Conservation (phyloP, 495 filamentous ascomycete genomes). For the Gamarada debralockiae region DNA sequence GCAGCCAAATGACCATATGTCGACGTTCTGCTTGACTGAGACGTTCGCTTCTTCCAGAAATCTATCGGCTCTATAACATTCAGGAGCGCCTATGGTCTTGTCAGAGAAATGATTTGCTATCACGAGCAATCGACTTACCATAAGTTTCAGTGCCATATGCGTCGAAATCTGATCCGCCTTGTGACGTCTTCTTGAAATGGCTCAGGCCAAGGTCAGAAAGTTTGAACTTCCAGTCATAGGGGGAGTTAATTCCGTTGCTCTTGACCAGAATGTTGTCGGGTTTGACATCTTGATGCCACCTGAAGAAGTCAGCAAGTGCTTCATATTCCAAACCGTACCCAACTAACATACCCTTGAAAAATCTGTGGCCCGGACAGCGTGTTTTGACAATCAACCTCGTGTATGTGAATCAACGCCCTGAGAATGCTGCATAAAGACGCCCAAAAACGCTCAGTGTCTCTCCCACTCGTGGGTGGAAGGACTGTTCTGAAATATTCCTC, state of each 20-base stretch:
- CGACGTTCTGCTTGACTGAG: conserved; percentile 18
- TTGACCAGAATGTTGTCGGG: conserved; percentile 37
- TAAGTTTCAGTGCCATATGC: conserved; percentile 29
- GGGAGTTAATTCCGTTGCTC: conserved; percentile 14
- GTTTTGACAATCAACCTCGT: neutral
- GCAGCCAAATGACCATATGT: conserved; percentile 42
- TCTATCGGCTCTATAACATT: conserved; percentile 28
- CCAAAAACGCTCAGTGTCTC: conserved; percentile 40
- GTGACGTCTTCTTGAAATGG: conserved; percentile 23
- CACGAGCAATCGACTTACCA: conserved; percentile 18
- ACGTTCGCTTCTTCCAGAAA: conserved; percentile 3
- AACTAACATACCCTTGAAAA: too few species aligned
- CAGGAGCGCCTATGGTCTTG: conserved; percentile 26
- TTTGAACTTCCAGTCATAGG: conserved; percentile 32
- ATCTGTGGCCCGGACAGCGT: too few species aligned
- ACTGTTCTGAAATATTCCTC: conserved; percentile 33
- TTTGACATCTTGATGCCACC: conserved; percentile 38
- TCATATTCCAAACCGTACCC: too few species aligned
- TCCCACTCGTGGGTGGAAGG: conserved; percentile 24
- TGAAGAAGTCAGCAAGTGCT: conserved; percentile 7
- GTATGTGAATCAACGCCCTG: conserved; percentile 28
- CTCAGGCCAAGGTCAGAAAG: conserved; percentile 36
- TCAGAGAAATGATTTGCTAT: conserved; percentile 10
- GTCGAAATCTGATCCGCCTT: conserved; percentile 24
- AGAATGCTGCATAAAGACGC: conserved; percentile 33